phyloP scores from a whole-genome alignment of 1,284 basidiomycete genomes.

The Termitomyces sp. region DNA sequence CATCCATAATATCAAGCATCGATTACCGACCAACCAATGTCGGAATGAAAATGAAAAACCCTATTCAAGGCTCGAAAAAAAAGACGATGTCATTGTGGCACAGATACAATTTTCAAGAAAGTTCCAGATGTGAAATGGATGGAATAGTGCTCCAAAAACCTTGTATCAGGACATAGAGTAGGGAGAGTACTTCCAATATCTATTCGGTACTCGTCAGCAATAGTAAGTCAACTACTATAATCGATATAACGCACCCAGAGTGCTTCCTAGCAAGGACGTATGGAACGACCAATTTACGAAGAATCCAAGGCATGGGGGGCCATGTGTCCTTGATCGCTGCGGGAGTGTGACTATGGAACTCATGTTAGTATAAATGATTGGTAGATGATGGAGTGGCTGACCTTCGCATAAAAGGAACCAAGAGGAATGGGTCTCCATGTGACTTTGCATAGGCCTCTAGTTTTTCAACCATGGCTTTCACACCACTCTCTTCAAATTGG shows the following conservation, averaged over 20 bases:
- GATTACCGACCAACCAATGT: too few relatives aligned
- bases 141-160: not conserved
- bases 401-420: conserved; percentile 35
- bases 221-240: not conserved
- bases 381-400: conserved; percentile 12
- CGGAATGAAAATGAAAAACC: too few relatives aligned
- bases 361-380: not conserved
- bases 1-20: too few relatives aligned
- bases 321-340: conserved; percentile 31
- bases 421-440: conserved; percentile 28
- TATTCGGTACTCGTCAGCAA: conserved; percentile 8
- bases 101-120: not conserved
- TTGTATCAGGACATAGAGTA: conserved; percentile 22
- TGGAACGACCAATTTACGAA: conserved; percentile 32
- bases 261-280: conserved; percentile 30
- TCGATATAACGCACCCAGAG: conserved; percentile 27
- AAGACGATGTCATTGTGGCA: too few relatives aligned
- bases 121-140: too few relatives aligned
- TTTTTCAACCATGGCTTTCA: conserved; percentile 23
- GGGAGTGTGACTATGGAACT: conserved; percentile 30
- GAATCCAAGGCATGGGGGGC: conserved; percentile 34
- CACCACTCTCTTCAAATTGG: conserved; percentile 25
- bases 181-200: conserved; percentile 37
- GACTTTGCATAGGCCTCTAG: conserved; percentile 29
- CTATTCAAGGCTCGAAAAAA: too few relatives aligned